Evolutionary conservation across 2,329 filamentous ascomycete species (phyloP).

Genomic region (Colletotrichum tofieldiae): DNA sequence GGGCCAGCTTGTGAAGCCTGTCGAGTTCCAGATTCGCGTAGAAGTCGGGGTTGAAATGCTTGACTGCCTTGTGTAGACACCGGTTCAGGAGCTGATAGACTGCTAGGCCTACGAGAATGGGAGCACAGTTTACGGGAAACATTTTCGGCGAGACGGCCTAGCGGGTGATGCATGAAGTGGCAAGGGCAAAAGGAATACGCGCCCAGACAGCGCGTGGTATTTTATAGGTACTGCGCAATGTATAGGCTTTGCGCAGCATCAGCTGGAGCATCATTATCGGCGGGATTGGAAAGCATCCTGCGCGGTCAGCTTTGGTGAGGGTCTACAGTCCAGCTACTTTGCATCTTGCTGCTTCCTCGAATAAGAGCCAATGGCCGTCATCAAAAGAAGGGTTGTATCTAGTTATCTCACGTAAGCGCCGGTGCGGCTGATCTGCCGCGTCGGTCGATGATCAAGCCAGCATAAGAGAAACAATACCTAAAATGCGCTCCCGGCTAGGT

Average conservation of each 20-base stretch:
- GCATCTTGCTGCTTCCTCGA: background rate
- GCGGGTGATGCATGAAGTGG: background rate
- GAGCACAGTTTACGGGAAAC: background rate
- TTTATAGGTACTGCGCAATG: background rate
- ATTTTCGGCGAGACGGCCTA: background rate
- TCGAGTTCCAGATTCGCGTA: constrained; percentile 21
- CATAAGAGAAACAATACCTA: background rate
- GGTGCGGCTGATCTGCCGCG: background rate
- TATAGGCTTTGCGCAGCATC: background rate
- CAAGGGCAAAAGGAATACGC: accelerated
- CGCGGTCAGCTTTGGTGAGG: background rate
- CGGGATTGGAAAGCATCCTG: background rate
- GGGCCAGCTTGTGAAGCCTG: background rate
- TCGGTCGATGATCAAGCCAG: background rate
- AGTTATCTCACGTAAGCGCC: constrained; percentile 27
- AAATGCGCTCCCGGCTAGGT: background rate
- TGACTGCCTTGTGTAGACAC: background rate
- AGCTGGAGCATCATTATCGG: background rate
- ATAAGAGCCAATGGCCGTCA: background rate
- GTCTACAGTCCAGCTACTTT: background rate
- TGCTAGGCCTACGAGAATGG: constrained; percentile 1
- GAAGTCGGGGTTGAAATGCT: constrained; percentile 1
- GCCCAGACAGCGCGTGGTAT: background rate
- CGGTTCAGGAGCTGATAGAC: constrained; percentile 7
- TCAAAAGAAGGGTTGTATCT: background rate